These are phyloP conservation scores for Penicillium aurantiogriseum DNA, from an alignment of 2,329 filamentous ascomycete genomes.

Conservation along the genomic window DNA sequence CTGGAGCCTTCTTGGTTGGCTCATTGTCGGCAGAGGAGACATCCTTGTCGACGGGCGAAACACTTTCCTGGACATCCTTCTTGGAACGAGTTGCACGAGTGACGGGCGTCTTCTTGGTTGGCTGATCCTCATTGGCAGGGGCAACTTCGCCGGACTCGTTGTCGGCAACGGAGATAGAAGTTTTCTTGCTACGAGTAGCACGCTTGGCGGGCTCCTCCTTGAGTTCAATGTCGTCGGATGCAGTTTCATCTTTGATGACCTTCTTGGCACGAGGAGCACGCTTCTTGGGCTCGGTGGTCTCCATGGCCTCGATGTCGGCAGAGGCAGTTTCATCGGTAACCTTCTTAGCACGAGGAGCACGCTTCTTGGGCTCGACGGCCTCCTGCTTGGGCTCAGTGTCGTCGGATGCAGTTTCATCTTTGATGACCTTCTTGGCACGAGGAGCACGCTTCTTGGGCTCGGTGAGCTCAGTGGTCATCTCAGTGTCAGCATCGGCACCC, in stretches of 20 bases:
- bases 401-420: no score
- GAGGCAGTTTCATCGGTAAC: no score
- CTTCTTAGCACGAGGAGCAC: no score
- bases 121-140: not conserved
- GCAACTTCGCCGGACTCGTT: not conserved
- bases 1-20: not conserved
- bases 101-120: not conserved
- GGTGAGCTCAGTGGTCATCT: not conserved
- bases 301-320: rapidly evolving
- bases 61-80: not conserved
- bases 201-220: not conserved
- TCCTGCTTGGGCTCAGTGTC: not conserved
- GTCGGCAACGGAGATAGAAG: not conserved
- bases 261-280: not conserved
- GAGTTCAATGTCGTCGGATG: not conserved
- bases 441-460: no score
- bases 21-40: not conserved
- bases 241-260: not conserved
- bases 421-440: no score
- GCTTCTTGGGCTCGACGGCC: no score
- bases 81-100: not conserved
- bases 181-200: not conserved
- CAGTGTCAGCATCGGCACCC: not conserved
- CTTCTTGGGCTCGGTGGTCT: not conserved
- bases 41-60: not conserved